These are phyloP conservation scores for Penicillium sp. DNA, from an alignment of 2,329 filamentous ascomycete genomes.

Conservation along the genomic window DNA sequence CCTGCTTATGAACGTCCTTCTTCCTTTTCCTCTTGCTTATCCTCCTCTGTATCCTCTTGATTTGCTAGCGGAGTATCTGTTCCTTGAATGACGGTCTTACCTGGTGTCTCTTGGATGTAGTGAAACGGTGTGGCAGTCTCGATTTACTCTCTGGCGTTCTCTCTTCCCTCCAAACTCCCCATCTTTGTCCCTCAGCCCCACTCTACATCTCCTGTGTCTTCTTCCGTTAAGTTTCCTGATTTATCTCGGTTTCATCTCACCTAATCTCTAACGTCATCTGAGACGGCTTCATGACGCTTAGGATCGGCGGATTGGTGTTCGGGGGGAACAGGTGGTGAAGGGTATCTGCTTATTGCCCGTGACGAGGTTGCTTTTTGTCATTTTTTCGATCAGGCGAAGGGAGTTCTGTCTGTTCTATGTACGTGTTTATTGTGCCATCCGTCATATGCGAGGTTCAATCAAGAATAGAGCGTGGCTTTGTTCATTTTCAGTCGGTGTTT, in stretches of 20 bases:
- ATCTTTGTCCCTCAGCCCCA: slow-evolving; percentile 20
- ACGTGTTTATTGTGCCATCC: slow-evolving; percentile 23
- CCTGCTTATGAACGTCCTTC: slow-evolving; percentile 26
- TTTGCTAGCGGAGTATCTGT: slow-evolving; percentile 15
- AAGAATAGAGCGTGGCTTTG: slow-evolving; percentile 24
- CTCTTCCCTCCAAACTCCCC: slow-evolving; percentile 13
- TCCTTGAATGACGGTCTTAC: slow-evolving; percentile 6
- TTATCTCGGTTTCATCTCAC: slow-evolving; percentile 28
- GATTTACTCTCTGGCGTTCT: background rate
- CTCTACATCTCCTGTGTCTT: slow-evolving; percentile 33
- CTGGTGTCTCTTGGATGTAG: slow-evolving; percentile 31
- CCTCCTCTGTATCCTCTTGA: slow-evolving; percentile 11
- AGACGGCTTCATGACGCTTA: slow-evolving; percentile 24
- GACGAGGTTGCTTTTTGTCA: slow-evolving; percentile 25
- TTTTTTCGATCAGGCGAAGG: slow-evolving; percentile 25
- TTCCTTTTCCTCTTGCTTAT: slow-evolving; percentile 13
- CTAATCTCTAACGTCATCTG: slow-evolving; percentile 27
- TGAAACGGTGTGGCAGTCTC: slow-evolving; percentile 28
- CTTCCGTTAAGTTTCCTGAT: slow-evolving; percentile 22
- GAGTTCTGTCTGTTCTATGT: slow-evolving; percentile 33
- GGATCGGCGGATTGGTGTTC: slow-evolving; percentile 26
- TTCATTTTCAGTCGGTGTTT: slow-evolving; percentile 6
- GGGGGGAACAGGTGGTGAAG: slow-evolving; percentile 28
- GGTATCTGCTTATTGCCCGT: slow-evolving; percentile 19
- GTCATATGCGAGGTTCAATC: slow-evolving; percentile 17